Evolutionary conservation across 495 filamentous ascomycete genomes (phyloP).

Genomic region (Letharia lupina): DNA sequence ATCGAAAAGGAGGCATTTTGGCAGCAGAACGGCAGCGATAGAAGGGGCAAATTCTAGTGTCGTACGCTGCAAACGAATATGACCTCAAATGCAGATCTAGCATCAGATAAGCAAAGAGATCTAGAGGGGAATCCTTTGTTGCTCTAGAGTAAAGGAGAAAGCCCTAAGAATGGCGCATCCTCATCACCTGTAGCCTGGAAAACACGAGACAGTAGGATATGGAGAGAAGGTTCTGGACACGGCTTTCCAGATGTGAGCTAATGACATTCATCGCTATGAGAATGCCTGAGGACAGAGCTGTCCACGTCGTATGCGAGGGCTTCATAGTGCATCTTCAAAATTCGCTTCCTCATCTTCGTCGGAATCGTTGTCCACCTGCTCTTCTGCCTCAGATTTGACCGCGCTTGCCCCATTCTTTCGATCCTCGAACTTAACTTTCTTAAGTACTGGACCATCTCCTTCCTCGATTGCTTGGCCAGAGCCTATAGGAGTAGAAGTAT

Average conservation of each 20-base stretch:
- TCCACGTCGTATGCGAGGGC: not conserved
- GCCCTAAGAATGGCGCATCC: not conserved
- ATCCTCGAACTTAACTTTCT: slow-evolving; percentile 37
- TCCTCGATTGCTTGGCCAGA: slow-evolving; percentile 23
- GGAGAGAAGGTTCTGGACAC: not conserved
- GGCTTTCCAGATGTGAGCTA: not conserved
- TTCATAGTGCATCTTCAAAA: slow-evolving; percentile 39
- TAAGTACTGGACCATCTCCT: slow-evolving; percentile 34
- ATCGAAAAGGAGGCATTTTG: too few relatives aligned
- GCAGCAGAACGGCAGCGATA: too few relatives aligned
- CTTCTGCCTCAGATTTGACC: not conserved
- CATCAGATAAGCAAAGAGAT: too few relatives aligned
- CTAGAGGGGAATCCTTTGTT: too few relatives aligned
- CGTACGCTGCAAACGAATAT: too few relatives aligned
- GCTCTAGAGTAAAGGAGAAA: not conserved
- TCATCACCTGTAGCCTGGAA: not conserved
- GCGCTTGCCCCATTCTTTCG: slow-evolving; percentile 11
- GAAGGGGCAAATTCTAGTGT: too few relatives aligned
- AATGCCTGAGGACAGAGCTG: not conserved
- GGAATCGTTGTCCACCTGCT: slow-evolving; percentile 37
- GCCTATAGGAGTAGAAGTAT: slow-evolving; percentile 36
- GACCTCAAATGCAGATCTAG: too few relatives aligned
- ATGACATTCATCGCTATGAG: not conserved
- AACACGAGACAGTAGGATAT: not conserved
- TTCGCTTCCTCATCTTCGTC: slow-evolving; percentile 45